phyloP scores from a whole-genome alignment of 2,329 filamentous ascomycete genomes.

The Beauveria rudraprayagi region DNA sequence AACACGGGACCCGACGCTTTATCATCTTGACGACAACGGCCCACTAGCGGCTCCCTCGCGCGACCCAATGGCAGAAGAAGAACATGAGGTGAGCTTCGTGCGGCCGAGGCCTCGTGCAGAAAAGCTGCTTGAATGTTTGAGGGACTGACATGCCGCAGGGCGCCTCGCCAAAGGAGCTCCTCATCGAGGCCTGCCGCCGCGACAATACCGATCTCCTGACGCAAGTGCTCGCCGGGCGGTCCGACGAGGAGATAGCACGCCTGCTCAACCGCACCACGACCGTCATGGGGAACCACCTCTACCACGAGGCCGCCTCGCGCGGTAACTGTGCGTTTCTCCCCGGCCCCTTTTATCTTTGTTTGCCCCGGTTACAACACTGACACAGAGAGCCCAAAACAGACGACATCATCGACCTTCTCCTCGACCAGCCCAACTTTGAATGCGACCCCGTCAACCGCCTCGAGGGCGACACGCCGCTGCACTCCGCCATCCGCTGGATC shows the following conservation, averaged over 20 bases:
- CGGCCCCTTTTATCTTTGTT: background rate
- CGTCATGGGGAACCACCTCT: constrained; percentile 76
- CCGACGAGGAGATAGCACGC: constrained; percentile 58
- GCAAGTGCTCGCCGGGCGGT: constrained; percentile 58
- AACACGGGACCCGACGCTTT: too few species aligned
- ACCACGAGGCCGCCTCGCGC: constrained; percentile 79
- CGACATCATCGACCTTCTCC: constrained; percentile 72
- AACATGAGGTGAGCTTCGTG: constrained; percentile 25
- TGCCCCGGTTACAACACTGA: background rate
- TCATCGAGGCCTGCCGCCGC: constrained; percentile 86
- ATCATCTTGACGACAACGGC: background rate
- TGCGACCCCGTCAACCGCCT: constrained; percentile 68
- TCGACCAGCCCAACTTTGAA: constrained; percentile 78
- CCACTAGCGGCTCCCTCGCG: background rate
- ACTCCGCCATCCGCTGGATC: constrained; percentile 69
- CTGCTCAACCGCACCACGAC: constrained; percentile 83
- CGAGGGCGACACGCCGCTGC: constrained; percentile 71
- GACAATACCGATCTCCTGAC: constrained; percentile 83
- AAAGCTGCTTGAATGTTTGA: too few species aligned
- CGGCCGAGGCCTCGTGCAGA: background rate
- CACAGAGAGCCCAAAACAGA: constrained; percentile 38
- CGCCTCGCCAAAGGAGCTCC: constrained; percentile 73
- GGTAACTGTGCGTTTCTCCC: constrained; percentile 70
- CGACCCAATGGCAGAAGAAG: constrained; percentile 24
- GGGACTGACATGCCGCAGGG: constrained; percentile 45